Evolutionary conservation across 2,329 filamentous ascomycete genomes (phyloP), one percentile per base, ranked within the genome.

Genomic region (Cordyceps javanica): DNA sequence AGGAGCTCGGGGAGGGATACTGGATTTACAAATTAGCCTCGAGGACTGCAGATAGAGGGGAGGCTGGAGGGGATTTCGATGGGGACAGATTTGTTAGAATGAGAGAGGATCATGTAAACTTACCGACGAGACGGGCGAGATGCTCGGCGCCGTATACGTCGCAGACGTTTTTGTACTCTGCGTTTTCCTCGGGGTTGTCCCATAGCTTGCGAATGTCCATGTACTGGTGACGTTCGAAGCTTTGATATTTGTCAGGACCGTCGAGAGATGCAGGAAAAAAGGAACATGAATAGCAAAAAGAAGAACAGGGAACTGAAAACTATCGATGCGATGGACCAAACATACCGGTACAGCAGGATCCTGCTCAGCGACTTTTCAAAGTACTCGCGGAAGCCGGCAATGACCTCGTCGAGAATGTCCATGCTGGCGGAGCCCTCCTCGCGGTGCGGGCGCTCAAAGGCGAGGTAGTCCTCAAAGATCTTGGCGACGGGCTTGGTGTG

Each of bases 101-200:
- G n/a, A n/a, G n/a, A n/a, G n/a, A n/a, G n/a, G n/a, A n/a, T n/a
- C n/a, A n/a, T n/a, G n/a, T n/a, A 21, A 16, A 13, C 82, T 64
- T 82, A 97, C 93, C 91, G 41, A 99, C 86, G 21, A 99, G 81
- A 59, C 94, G 88, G 63, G 90, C 85, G 42, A 99, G 77, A 71
- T 99, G 94, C 73, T 99, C 94, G 21, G 89, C 91, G 46, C 94
- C 94, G 66, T 97, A 99, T 13, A 93, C 86, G 64, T 96, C 91
- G 60, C 83, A 82, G 7, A 90, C 81, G 2, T 79, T 80, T 72
- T 91, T 92, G 61, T 85, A 86, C 58, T 87, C 79, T 34, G 86
- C 80, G 36, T 86, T 82, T 21, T 85, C 82, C 13, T 82, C 80
- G 1, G 76, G 78, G 3, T 77, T 78, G 59, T 85, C 81, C 80